Evolutionary conservation across 169 alveolate genomes (phyloP).

Genomic region (Perkinsus chesapeaki): DNA sequence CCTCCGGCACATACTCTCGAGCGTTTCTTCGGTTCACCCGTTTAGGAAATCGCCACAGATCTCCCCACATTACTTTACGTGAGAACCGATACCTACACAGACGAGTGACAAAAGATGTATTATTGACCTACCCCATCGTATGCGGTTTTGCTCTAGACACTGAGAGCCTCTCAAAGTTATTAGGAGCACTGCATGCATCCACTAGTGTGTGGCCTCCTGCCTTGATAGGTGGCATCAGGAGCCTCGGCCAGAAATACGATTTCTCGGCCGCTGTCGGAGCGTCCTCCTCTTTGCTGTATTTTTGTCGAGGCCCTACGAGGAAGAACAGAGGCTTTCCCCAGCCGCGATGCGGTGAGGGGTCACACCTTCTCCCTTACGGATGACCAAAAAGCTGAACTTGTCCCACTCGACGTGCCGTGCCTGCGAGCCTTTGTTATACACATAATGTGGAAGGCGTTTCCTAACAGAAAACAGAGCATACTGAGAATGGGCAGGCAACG

Average conservation of each 20-base stretch:
- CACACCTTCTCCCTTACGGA: conserved; percentile 40
- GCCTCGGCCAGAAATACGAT: conserved; percentile 78
- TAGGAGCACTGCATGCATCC: conserved; percentile 66
- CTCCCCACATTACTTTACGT: conserved; percentile 77
- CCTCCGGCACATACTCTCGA: conserved; percentile 56
- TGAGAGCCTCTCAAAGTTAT: conserved; percentile 46
- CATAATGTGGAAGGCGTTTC: conserved; percentile 56
- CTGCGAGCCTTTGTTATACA: conserved; percentile 54
- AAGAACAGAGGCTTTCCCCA: conserved; percentile 15
- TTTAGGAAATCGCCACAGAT: conserved; percentile 73
- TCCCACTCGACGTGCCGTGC: conserved; percentile 45
- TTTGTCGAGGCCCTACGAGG: background rate
- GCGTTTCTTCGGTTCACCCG: conserved; percentile 69
- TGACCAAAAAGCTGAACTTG: conserved; percentile 60
- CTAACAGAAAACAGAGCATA: background rate
- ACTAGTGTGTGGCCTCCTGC: conserved; percentile 66
- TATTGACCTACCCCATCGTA: background rate
- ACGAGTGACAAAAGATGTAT: background rate
- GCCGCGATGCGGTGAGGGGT: background rate
- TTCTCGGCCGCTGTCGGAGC: conserved; percentile 49
- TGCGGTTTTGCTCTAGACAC: background rate
- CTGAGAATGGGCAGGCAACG: too few species aligned
- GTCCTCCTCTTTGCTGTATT: conserved; percentile 31
- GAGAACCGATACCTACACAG: conserved; percentile 42
- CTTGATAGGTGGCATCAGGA: conserved; percentile 64